Evolutionary conservation across 495 filamentous ascomycete species (phyloP).

Genomic region (Tuber umbilicatum): DNA sequence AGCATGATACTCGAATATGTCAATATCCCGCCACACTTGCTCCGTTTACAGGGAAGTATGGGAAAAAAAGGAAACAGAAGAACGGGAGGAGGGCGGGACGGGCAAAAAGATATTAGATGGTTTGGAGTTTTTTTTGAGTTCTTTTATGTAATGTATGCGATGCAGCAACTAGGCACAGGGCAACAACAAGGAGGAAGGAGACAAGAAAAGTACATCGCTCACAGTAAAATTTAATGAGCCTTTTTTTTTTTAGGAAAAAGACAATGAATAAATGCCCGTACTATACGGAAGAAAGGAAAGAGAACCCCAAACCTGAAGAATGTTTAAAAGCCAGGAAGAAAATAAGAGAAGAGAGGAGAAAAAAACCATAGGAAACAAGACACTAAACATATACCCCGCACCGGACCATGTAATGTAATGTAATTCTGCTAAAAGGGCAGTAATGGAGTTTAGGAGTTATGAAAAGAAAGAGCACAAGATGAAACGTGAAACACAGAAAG

Average conservation of each 20-base stretch:
- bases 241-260: background rate
- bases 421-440: background rate
- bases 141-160: background rate
- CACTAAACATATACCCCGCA: background rate
- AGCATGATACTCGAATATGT: no score
- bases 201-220: background rate
- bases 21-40: background rate
- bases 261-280: background rate
- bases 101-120: background rate
- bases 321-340: background rate
- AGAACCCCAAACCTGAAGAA: background rate
- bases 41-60: background rate
- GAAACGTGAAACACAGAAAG: background rate
- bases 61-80: background rate
- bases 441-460: background rate
- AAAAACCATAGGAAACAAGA: background rate
- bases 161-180: background rate
- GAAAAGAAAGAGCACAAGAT: background rate
- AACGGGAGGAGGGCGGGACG: background rate
- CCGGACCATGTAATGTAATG: background rate
- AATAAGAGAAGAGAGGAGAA: background rate
- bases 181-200: background rate
- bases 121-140: background rate
- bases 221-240: background rate
- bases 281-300: background rate